These are phyloP conservation scores for Hondaea fermentalgiana DNA, from an alignment of 108 stramenopile species.

Conservation along the genomic window DNA sequence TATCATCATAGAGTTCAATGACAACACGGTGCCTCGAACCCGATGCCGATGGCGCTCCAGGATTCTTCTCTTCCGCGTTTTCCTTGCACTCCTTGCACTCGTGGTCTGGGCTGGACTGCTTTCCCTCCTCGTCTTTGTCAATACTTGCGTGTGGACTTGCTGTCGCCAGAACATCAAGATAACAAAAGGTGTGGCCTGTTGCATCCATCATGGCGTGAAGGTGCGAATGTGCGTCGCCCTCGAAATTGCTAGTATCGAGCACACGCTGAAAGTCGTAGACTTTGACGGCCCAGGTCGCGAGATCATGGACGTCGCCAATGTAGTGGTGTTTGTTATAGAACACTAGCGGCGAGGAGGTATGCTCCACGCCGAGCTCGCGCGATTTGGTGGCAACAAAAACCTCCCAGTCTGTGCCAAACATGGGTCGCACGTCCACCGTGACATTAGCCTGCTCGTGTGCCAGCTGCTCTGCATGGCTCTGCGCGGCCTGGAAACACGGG, in stretches of 20 bases:
- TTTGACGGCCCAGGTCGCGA: neutral
- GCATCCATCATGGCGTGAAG: neutral
- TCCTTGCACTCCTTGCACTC: neutral
- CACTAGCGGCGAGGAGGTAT: neutral
- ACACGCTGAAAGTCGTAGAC: neutral
- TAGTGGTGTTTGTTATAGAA: conserved; percentile 1
- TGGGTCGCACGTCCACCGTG: neutral
- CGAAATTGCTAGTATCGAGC: neutral
- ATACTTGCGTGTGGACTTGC: neutral
- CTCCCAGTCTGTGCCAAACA: neutral
- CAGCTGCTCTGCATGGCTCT: neutral
- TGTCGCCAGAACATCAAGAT: neutral
- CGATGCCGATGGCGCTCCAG: too few relatives aligned
- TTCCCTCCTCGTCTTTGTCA: neutral
- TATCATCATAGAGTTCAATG: conserved; percentile 18
- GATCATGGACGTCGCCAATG: neutral
- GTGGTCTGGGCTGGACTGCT: too few relatives aligned
- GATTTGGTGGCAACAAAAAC: neutral
- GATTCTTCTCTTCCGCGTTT: neutral
- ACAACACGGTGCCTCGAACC: neutral
- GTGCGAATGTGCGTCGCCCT: neutral
- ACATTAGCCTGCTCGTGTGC: neutral
- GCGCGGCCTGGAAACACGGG: neutral
- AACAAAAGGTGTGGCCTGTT: neutral
- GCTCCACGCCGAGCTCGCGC: neutral